These are phyloP conservation scores for Bruguiera sexangula DNA, from an alignment of 345 rosid species.

Conservation along the genomic window DNA sequence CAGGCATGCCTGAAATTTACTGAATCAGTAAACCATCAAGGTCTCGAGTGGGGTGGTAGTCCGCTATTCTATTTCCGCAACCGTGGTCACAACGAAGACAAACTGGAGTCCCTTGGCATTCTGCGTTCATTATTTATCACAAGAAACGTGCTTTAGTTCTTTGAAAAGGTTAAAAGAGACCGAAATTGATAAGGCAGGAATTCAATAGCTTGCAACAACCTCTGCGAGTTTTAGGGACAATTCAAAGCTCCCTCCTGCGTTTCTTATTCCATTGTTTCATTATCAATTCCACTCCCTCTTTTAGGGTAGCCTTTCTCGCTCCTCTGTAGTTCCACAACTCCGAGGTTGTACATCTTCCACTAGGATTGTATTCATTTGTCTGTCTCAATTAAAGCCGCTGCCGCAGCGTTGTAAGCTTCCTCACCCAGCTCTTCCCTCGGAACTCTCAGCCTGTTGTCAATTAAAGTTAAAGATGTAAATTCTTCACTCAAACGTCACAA, in stretches of 20 bases:
- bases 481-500: no score
- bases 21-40: no score
- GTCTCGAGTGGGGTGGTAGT: no score
- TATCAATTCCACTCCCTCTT: constrained; percentile 57
- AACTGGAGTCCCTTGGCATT: no score
- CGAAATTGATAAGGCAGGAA: not conserved
- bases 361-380: constrained; percentile 73
- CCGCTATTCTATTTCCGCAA: no score
- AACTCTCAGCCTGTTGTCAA: constrained; percentile 58
- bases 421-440: constrained; percentile 56
- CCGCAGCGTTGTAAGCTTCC: constrained; percentile 55
- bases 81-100: no score
- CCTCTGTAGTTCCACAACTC: constrained; percentile 78
- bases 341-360: constrained; percentile 73
- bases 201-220: not conserved
- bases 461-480: no score
- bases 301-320: constrained; percentile 59
- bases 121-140: no score
- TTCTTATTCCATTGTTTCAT: constrained; percentile 51
- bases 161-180: no score
- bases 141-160: no score
- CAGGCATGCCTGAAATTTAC: no score
- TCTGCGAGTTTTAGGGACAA: not conserved
- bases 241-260: constrained; percentile 33
- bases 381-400: constrained; percentile 59